Percentiles rank a stretch among this genome's conserved stretches.
Conservation (phyloP, 805 yeast genomes). For the Metschnikowia baotianmanensis region DNA sequence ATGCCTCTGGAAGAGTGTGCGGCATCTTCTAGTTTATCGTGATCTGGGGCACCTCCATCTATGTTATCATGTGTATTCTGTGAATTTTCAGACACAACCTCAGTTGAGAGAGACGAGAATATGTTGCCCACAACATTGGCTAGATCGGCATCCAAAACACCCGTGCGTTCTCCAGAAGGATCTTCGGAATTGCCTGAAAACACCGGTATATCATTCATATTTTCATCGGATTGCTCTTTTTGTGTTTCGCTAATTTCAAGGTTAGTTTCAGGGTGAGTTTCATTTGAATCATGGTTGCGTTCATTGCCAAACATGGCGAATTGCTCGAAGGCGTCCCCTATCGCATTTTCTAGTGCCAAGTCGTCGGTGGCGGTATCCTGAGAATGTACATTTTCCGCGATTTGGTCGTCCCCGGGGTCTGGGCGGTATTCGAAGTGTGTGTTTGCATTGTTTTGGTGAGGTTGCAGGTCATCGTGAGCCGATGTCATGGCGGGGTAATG, state of each 20-base stretch:
- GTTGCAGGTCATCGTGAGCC: conserved; percentile 3
- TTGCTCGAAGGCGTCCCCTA: conserved; percentile 39
- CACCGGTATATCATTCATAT: not conserved
- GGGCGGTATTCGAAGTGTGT: not conserved
- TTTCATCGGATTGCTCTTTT: not conserved
- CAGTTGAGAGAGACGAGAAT: conserved; percentile 3
- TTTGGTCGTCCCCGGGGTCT: not conserved
- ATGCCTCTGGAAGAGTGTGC: not conserved
- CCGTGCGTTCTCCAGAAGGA: not conserved
- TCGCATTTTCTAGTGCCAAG: conserved; percentile 29
- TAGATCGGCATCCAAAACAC: conserved; percentile 6
- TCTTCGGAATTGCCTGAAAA: not conserved
- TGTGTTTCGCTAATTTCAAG: not conserved
- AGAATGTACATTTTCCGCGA: not conserved
- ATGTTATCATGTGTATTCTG: not conserved
- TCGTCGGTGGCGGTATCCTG: conserved; percentile 6
- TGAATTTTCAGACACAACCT: not conserved
- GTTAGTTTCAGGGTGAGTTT: not conserved
- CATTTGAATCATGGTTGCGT: not conserved
- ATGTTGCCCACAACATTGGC: conserved; percentile 9
- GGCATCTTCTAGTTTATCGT: not conserved
- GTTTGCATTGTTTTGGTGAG: conserved; percentile 5
- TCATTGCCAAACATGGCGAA: conserved; percentile 21
- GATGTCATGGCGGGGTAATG: conserved; percentile 10
- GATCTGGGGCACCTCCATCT: not conserved